Evolutionary conservation across 768 basidiomycete genomes (phyloP), one percentile per base, ranked within the genome.

Genomic region (Suillus cothurnatus): DNA sequence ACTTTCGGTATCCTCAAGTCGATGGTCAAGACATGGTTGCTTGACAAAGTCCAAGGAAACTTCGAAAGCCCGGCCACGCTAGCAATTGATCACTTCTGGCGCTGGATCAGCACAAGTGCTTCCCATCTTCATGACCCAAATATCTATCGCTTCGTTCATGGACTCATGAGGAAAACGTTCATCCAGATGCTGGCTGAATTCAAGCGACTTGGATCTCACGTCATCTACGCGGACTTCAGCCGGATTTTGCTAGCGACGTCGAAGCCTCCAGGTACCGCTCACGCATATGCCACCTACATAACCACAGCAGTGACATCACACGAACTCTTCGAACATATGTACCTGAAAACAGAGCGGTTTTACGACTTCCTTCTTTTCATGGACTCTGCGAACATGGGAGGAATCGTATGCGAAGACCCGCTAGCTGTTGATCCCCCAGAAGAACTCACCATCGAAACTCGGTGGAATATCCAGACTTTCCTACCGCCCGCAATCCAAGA

Each of bases 131-230:
- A 94, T 74, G 97, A 99, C 72, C 89, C 95, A 2, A 90, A 93
- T 65, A 83, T 99, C 7, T 95, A 98, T 73, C 88, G 92, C 0
- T 99, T 99, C 77, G 81, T 99, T 11, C 91, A 96, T 70, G 93
- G 95, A 17, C 85, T 99, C 56, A 99, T 99, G 97, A 88, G 93
- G 66, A 99, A 99, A 81, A 95, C 93, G 0, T 98, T 98, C 79
- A 92, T 97, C 64, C 97, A 99, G 77, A 83, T 99, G 68, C 84
- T 99, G 26, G 96, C 97, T 17, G 97, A 99, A 76, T 96, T 98
- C 81, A 95, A 92, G 71, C 87, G 97, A 21, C 84, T 99, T 1
- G 97, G 97, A 1, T 96, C 95, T 0, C 89, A 93, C 62, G 89
- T 99, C 64, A 86, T 99, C 36, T 94, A 95, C 67, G 97, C 96